Conservation (phyloP, 352 stramenopile species). For the Blastocystis sp. region DNA sequence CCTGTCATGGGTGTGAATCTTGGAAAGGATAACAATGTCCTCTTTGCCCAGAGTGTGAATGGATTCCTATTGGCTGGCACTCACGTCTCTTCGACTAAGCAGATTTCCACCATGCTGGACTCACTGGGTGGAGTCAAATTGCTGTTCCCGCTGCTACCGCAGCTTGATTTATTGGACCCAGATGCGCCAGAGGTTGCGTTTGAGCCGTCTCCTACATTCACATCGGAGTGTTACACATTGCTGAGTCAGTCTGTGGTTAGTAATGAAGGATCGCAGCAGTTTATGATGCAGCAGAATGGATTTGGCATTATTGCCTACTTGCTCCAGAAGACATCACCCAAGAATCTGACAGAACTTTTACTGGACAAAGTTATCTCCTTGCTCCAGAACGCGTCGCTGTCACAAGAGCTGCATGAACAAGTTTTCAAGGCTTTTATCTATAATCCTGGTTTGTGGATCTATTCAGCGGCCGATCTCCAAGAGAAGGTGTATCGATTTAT, state of each 20-base stretch:
- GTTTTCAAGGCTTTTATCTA: conserved; percentile 38
- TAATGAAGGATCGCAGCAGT: not conserved
- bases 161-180: conserved; percentile 21
- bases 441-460: conserved; percentile 12
- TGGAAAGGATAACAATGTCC: not conserved
- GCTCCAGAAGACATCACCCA: not conserved
- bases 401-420: not conserved
- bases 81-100: conserved; percentile 26
- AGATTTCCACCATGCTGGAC: conserved; percentile 23
- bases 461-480: not conserved
- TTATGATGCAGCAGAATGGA: conserved; percentile 19
- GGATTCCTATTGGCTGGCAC: not conserved
- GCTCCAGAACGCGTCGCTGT: not conserved
- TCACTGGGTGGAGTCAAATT: conserved; percentile 32
- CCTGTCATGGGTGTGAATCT: not conserved
- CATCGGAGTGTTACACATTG: not conserved
- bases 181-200: not conserved
- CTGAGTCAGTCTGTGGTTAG: not conserved
- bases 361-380: not conserved
- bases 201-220: not conserved
- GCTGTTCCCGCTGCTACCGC: conserved; percentile 30
- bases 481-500: not conserved
- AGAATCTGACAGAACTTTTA: not conserved
- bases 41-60: not conserved
- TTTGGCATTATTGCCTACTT: conserved; percentile 41